A percentile compares a stretch with the other conserved stretches of the same genome.
Evolutionary conservation across 495 filamentous ascomycete species (phyloP).

Genomic region (Penicillium tannophilum): DNA sequence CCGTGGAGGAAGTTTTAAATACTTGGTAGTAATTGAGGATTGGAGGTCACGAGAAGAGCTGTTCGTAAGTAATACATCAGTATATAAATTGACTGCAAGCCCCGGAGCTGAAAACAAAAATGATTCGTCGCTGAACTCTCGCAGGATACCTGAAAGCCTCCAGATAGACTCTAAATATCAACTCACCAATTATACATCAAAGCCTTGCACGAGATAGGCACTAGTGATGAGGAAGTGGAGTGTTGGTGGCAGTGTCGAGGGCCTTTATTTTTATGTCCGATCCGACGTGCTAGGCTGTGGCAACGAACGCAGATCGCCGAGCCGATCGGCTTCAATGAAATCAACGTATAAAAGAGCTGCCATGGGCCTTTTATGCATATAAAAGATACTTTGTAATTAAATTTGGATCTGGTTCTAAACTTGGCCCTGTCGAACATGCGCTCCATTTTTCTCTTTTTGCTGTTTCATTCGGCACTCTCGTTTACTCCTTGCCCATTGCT

Average conservation of each 20-base stretch:
- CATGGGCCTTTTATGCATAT: too few relatives aligned
- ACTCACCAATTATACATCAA: neutral
- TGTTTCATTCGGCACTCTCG: constrained; percentile 16
- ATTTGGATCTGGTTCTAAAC: neutral
- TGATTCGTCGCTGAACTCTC: neutral
- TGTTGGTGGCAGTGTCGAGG: too few relatives aligned
- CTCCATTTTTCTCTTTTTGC: neutral
- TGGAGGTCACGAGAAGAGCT: too few relatives aligned
- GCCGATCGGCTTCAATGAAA: too few relatives aligned
- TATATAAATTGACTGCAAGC: neutral
- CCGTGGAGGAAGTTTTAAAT: constrained; percentile 4
- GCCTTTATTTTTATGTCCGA: too few relatives aligned
- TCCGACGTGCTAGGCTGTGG: too few relatives aligned
- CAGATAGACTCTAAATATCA: neutral
- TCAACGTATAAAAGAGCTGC: too few relatives aligned
- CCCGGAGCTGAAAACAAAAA: neutral
- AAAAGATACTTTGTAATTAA: too few relatives aligned
- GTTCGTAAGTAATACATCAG: neutral
- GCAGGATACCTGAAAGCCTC: too few relatives aligned
- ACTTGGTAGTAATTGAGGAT: neutral
- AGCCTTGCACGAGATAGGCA: neutral
- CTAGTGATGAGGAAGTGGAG: too few relatives aligned
- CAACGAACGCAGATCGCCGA: too few relatives aligned
- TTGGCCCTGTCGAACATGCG: neutral
- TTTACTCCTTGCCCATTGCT: constrained; percentile 49